A percentile compares a stretch with the other conserved stretches of the same genome.
phyloP scores from a whole-genome alignment of 1,284 basidiomycete genomes.

The Austropuccinia psidii region DNA sequence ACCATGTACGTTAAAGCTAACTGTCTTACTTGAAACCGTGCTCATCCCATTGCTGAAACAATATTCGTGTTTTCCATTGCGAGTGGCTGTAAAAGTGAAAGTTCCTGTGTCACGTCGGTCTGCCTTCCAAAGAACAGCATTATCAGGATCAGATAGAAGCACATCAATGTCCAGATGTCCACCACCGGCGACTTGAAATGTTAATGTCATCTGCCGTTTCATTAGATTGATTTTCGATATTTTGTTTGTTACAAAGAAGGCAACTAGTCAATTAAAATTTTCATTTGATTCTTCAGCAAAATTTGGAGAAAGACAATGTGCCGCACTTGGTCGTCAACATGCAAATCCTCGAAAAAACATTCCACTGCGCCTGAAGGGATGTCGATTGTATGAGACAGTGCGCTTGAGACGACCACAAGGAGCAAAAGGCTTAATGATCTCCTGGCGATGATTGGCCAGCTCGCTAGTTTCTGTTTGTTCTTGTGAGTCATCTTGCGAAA shows the following conservation, averaged over 20 bases:
- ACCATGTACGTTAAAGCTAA: constrained; percentile 99
- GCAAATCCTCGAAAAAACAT: constrained; percentile 32
- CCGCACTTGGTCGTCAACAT: constrained; percentile 25
- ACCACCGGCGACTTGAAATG: constrained; percentile 54
- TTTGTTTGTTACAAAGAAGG: background rate
- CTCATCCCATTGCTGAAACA: constrained; percentile 99
- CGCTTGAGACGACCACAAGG: background rate
- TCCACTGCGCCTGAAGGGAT: background rate
- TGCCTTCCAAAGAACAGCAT: constrained; percentile 16
- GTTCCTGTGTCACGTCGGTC: constrained; percentile 60
- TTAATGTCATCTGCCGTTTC: constrained; percentile 32
- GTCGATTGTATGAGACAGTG: constrained; percentile 21
- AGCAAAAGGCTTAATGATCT: background rate
- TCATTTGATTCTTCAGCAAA: background rate
- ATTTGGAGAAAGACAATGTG: background rate
- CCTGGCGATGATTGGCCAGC: too few relatives aligned
- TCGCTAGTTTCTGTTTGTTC: too few relatives aligned
- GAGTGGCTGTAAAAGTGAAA: constrained; percentile 73
- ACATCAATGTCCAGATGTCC: constrained; percentile 97
- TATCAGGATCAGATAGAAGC: constrained; percentile 56
- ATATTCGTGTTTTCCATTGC: constrained; percentile 82
- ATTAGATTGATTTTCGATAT: background rate
- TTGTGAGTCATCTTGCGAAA: too few relatives aligned
- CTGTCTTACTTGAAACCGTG: constrained; percentile 83
- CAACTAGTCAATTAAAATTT: too few relatives aligned